These are phyloP conservation scores for Myxozyma vanderwaltii DNA, from an alignment of 805 yeast species.

Conservation along the genomic window DNA sequence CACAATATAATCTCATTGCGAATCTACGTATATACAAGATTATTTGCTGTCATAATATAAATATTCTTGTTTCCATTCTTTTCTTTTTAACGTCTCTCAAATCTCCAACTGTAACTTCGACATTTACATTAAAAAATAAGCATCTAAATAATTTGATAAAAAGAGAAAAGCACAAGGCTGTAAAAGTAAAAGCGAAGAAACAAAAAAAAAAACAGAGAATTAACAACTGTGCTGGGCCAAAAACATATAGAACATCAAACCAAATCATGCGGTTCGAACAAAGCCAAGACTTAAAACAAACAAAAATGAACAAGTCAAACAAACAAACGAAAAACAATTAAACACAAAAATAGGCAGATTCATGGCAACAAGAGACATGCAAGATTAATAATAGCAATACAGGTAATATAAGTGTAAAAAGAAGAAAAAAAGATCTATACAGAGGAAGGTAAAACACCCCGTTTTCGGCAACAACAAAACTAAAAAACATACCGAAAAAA, in stretches of 20 bases:
- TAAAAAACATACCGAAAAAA: background rate
- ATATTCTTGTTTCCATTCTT: too few relatives aligned
- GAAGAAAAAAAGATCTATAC: background rate
- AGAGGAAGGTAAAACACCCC: background rate
- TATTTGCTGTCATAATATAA: too few relatives aligned
- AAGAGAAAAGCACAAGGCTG: background rate
- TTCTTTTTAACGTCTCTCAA: background rate
- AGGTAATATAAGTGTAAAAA: background rate
- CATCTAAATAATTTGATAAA: too few relatives aligned
- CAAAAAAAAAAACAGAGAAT: background rate
- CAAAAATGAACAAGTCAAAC: background rate
- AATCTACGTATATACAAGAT: background rate
- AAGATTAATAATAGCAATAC: background rate
- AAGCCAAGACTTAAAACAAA: background rate
- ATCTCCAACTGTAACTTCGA: too few relatives aligned
- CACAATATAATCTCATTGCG: too few relatives aligned
- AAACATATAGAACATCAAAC: background rate
- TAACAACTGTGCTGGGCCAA: background rate
- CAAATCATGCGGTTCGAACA: constrained; percentile 6
- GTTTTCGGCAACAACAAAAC: background rate
- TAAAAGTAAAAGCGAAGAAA: background rate
- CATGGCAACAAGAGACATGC: background rate
- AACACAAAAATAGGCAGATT: constrained; percentile 4
- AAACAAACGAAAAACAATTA: background rate
- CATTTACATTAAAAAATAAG: too few relatives aligned